Evolutionary conservation across 2,329 filamentous ascomycete species (phyloP), one percentile per base, ranked within the genome.

Genomic region (Tolypocladium paradoxum): DNA sequence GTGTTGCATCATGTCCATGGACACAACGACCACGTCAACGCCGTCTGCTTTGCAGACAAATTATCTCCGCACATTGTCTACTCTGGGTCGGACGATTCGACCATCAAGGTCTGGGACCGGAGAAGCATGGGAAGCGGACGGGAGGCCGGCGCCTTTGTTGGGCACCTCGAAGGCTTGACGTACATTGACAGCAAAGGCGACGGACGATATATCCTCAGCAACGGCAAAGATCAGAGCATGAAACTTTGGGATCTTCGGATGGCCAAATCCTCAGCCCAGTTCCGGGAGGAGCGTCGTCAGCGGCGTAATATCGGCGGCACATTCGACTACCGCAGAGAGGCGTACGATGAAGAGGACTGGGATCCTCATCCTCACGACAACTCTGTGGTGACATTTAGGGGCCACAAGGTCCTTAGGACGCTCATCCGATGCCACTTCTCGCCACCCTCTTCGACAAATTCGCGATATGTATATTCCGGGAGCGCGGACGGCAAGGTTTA

Each of bases 391-490:
- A 96, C 92, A 0, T 97, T 95, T 76, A 83, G 90, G 29, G 92
- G 92, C 11, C 93, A 99, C 70, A 82, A 81, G 57, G 90, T 99
- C 14, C 78, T 95, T 56, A 86, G 89, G 62, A 97, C 93, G 1
- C 76, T 97, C 40, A 96, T 97, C 60, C 79, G 93, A 56, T 97
- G 93, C 64, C 92, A 97, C 70, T 99, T 99, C 70, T 93, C 88
- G 34, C 93, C 93, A 0, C 83, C 89, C 0, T 82, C 79, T 12
- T 91, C 88, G 64, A 92, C 90, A 2, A 88, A 96, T 65, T 90
- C 88, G 9, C 80, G 90, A 61, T 97, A 96, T 65, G 90, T 99
- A 24, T 97, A 96, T 70, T 88, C 86, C 22, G 93, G 93, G 24
- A 95, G 88, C 61, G 83, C 89, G 58, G 90, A 96, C 60, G 93